Evolutionary conservation across 768 basidiomycete genomes (phyloP), one percentile per base, ranked within the genome.

Genomic region (Termitomyces sp.): DNA sequence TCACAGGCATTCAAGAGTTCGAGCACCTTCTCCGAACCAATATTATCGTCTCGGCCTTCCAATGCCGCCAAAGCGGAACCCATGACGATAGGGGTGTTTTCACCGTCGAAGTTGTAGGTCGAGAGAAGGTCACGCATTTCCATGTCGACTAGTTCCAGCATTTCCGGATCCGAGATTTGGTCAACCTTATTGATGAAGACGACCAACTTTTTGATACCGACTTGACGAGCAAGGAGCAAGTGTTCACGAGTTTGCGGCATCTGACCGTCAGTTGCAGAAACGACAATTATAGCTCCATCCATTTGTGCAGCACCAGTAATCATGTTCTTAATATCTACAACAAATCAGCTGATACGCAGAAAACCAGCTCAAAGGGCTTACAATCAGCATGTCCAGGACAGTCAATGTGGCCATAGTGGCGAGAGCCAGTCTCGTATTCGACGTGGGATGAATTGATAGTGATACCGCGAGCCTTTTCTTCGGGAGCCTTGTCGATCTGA

Each of bases 171-270:
- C 60, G 88, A 84, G 58, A 98, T 90, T 78, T 88, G 85, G 76
- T 99, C 97, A 59, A 99, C 87, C 76, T 99, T 99, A 89, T 99
- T 99, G 74, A 99, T 94, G 80, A 97, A 99, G 63, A 99, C 97
- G 58, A 98, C 94, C 37, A 99, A 85, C 72, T 88, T 90, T 76
- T 95, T 94, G 69, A 99, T 90, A 63, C 97, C 97, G 62, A 98
- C 95, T 77, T 99, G 97, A 68, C 94, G 92, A 65, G 96, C 96
- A 48, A 99, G 86, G 54, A 99, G 88, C 60, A 99, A 76, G 76
- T 99, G 97, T 79, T 99, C 97, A 66, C 95, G 88, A 50, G 97
- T 99, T 73, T 98, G 96, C 55, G 96, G 97, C 97, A 99, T 99
- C 75, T 98, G 95, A 64, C 97, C 97, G 69, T 99, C 97, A 12